Evolutionary conservation across 768 basidiomycete species (phyloP), one percentile per base, ranked within the genome.

Genomic region (Mycena vulgaris): DNA sequence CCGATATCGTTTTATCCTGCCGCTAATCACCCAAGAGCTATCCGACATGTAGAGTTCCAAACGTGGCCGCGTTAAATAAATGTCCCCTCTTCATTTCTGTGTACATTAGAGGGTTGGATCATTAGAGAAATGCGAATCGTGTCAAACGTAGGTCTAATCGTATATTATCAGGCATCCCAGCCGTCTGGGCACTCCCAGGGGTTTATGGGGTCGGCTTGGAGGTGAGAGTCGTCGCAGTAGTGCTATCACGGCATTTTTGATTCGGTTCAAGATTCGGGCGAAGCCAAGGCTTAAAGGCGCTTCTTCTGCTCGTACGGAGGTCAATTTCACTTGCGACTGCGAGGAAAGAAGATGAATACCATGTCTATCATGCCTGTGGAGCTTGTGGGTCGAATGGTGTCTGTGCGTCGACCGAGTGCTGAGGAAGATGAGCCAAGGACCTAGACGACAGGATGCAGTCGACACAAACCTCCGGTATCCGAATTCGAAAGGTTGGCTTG

Each of bases 111-210:
- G n/a, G n/a, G 27, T 30, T 47, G 45, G n/a, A n/a, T 5, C n/a
- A 47, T 23, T 25, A 25, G 23, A 27, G 47, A 27, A 48, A 48
- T 23, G 21, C 23, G 17, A 23, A 13, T 39, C 37, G 56, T 21
- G 23, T 16, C 27, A 39, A 57, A 40, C 33, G 35, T 25, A 7
- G 35, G 28, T 48, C 17, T 53, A 66, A 37, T 68, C 61, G 45
- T 68, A 68, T 56, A 68, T 68, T 63, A 68, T 62, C 27, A 68
- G 60, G 30, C 67, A 68, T 0, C 67, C 67, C 28, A 68, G 45
- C 16, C 67, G 52, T 23, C 67, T 60, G 3, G 67, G 67, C 6
- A 49, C 60, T 9, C 67, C 61, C 30, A 68, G 33, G 0, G 60
- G 60, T 62, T 56, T 62, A 33, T 45, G 66, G 11, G 66, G 59